Base-by-base conservation (phyloP, 208 protist genomes). In the Leishmania mexicana region DNA sequence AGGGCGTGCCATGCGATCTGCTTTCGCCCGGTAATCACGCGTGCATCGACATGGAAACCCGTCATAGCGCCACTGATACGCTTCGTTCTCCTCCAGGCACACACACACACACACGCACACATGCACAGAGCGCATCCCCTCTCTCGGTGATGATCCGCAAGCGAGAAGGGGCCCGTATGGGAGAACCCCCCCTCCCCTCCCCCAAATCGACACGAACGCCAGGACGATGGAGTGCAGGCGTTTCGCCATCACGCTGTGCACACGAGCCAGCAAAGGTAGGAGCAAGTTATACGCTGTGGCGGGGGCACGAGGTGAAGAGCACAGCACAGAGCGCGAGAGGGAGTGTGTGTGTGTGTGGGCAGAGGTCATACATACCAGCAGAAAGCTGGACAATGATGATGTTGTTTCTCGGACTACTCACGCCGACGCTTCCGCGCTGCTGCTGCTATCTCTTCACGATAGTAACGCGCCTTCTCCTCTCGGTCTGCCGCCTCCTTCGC, bases 401-500 rank as follows among this genome's bases (percentile, higher is more conserved):
- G 8, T 5, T 67, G 6, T 35, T 17, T 17, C 6, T 45, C 75
- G 64, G 79, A 0, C 31, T 68, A 68, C 15, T 40, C 62, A 40
- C 42, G 62, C 3, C 54, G 65, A 28, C 80, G 75, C 60, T 87
- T 80, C 2, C 60, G 31, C 65, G n/a, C 28, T 19, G 40, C 68
- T 68, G 62, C 62, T 31, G 64, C 53, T 51, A 40, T 40, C 31
- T 24, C 83, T 70, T 85, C 88, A 8, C 65, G 73, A 76, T 83
- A 79, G 76, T 81, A 85, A 5, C 62, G 79, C 40, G 78, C 54
- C 64, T 86, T 40, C 62, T 90, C 83, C 15, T 79, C 82, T 11
- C 85, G 74, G 31, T 90, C 87, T 15, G 76, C 79, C 6, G 78
- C 60, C 15, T 89, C 87, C 45, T 80, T 58, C 11, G 75, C 70